These are phyloP conservation scores for Vigna reflexopilosa DNA, from an alignment of 306 rosid species.

Conservation along the genomic window DNA sequence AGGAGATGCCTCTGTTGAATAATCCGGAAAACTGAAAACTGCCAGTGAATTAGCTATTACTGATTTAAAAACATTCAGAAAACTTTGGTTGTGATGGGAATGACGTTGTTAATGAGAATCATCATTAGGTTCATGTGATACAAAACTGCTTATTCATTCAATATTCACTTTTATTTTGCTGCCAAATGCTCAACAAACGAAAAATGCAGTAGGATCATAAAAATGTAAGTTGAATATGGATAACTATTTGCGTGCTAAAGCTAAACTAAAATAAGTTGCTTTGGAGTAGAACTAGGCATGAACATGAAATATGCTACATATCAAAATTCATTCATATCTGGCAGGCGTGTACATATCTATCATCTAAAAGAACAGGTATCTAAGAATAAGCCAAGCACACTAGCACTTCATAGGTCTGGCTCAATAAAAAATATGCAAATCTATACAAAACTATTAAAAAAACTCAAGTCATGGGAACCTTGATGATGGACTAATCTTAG, in stretches of 20 bases:
- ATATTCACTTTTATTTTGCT: background rate
- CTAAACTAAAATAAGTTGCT: conserved; percentile 15
- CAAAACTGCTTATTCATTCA: conserved; percentile 18
- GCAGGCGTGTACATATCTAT: background rate
- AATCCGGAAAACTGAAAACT: conserved; percentile 49
- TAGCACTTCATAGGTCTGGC: conserved; percentile 5
- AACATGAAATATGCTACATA: background rate
- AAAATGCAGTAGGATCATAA: background rate
- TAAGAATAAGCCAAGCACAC: conserved; percentile 8
- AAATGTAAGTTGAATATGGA: background rate
- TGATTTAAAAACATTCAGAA: conserved; percentile 38
- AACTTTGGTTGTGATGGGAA: conserved; percentile 37
- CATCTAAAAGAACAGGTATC: conserved; percentile 9
- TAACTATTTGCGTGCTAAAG: conserved; percentile 18
- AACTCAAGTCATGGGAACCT: background rate
- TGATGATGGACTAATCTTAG: background rate
- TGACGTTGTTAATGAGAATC: conserved; percentile 24
- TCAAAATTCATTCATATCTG: too few species aligned
- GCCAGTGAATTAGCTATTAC: conserved; percentile 39
- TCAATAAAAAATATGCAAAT: conserved; percentile 11
- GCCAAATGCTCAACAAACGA: background rate
- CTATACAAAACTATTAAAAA: conserved; percentile 16
- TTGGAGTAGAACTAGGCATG: background rate
- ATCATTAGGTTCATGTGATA: background rate
- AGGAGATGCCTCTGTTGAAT: conserved; percentile 55